Evolutionary conservation across 148 eudicot species (phyloP).

Genomic region (Cornus controversa): DNA sequence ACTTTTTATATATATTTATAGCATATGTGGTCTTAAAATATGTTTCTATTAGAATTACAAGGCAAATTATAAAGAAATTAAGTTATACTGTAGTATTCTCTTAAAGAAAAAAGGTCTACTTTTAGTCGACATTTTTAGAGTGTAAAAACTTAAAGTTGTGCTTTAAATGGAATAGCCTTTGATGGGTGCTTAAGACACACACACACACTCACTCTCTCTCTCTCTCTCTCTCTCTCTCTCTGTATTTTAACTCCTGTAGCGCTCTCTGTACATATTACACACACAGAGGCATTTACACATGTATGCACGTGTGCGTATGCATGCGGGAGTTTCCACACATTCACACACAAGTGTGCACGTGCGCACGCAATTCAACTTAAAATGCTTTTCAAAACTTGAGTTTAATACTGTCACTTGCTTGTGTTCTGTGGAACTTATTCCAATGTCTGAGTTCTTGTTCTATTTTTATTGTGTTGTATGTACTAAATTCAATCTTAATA

Average conservation of each 20-base stretch:
- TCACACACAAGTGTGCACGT: constrained; percentile 17
- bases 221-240: background rate
- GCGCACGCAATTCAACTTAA: constrained; percentile 12
- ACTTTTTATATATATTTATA: too few relatives aligned
- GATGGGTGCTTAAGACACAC: too few relatives aligned
- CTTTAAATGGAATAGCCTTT: too few relatives aligned
- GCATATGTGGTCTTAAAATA: too few relatives aligned
- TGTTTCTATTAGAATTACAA: too few relatives aligned
- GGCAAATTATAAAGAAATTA: too few relatives aligned
- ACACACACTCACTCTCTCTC: background rate
- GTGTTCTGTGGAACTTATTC: background rate
- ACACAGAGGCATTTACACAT: constrained; percentile 5
- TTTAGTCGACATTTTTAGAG: too few relatives aligned
- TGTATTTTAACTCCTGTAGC: too few relatives aligned
- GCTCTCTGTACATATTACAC: background rate
- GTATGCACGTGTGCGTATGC: constrained; percentile 11
- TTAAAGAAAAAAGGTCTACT: too few relatives aligned
- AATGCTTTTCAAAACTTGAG: background rate
- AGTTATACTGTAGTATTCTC: too few relatives aligned
- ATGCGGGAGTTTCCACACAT: background rate
- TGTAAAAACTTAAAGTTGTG: too few relatives aligned
- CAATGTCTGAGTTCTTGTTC: background rate
- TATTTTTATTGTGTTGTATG: too few relatives aligned
- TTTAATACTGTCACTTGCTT: background rate
- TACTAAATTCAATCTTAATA: background rate